Percentiles rank a stretch among this genome's conserved stretches.
phyloP scores from a whole-genome alignment of 1,284 basidiomycete genomes.

The Cystobasidiaceae sp. region DNA sequence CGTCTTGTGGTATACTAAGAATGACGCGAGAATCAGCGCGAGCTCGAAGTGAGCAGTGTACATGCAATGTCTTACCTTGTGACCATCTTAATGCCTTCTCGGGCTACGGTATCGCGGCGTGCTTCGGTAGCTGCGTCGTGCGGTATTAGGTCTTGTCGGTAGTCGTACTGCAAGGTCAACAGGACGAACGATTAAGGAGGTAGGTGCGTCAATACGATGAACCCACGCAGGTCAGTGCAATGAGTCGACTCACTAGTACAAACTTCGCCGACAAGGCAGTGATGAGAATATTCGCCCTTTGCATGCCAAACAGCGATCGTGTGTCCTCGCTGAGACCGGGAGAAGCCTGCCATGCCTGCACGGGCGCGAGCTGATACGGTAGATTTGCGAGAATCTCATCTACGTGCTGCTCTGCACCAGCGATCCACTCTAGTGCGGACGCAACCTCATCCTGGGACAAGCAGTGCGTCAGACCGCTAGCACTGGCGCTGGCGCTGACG shows the following conservation, averaged over 20 bases:
- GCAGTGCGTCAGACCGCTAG: neutral
- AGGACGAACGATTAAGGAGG: no score
- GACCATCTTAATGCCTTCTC: constrained; percentile 12
- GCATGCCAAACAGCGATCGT: constrained; percentile 8
- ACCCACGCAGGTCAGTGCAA: no score
- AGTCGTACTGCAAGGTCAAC: neutral
- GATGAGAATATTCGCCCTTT: constrained; percentile 15
- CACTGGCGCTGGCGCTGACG: no score
- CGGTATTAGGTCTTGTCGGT: neutral
- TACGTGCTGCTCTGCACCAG: constrained; percentile 1
- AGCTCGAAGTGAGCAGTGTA: no score
- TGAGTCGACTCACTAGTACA: neutral
- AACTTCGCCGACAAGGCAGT: constrained; percentile 12
- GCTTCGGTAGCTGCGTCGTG: neutral
- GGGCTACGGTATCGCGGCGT: neutral
- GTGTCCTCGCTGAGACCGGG: neutral
- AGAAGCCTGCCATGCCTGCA: constrained; percentile 1
- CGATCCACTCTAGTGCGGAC: neutral
- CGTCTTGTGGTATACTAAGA: constrained; percentile 21
- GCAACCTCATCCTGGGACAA: neutral
- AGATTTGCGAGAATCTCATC: constrained; percentile 1
- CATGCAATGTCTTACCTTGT: no score
- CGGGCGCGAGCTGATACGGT: constrained; percentile 1
- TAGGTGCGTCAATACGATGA: no score
- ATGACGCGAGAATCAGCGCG: no score